phyloP scores from a whole-genome alignment of 805 yeast species.

The Candida montana region DNA sequence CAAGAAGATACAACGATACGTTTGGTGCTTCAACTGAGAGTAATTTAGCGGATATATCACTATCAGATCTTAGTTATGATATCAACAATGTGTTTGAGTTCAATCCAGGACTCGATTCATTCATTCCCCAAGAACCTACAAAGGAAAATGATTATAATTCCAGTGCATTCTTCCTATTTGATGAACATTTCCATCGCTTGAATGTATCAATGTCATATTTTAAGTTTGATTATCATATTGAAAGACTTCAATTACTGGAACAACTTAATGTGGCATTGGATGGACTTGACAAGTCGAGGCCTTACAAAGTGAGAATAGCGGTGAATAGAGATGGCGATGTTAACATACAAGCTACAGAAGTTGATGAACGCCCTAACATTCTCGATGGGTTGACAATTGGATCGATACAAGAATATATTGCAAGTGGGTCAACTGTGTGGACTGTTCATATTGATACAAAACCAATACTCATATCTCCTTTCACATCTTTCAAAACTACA shows the following conservation, averaged over 20 bases:
- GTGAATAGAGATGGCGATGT: constrained; percentile 33
- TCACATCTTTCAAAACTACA: constrained; percentile 87
- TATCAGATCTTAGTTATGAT: background rate
- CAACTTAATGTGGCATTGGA: constrained; percentile 35
- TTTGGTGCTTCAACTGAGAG: too few species aligned
- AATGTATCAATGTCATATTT: constrained; percentile 51
- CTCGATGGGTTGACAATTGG: constrained; percentile 23
- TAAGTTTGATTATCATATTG: constrained; percentile 39
- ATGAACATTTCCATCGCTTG: constrained; percentile 59
- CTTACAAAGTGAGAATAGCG: constrained; percentile 46
- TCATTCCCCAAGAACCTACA: background rate
- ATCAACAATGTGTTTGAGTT: background rate
- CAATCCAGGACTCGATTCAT: background rate
- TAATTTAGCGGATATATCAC: background rate
- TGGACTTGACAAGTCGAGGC: constrained; percentile 24
- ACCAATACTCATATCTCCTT: constrained; percentile 55
- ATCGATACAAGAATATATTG: constrained; percentile 20
- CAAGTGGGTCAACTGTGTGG: constrained; percentile 35
- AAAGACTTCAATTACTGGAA: constrained; percentile 36
- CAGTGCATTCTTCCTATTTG: constrained; percentile 49
- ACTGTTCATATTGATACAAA: constrained; percentile 56
- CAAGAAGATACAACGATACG: background rate
- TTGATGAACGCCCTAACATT: constrained; percentile 28
- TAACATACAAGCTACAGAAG: constrained; percentile 30
- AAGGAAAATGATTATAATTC: constrained; percentile 13